Conservation (phyloP, 371 early-diverging fungal genomes). For the Zancudomyces culisetae region DNA sequence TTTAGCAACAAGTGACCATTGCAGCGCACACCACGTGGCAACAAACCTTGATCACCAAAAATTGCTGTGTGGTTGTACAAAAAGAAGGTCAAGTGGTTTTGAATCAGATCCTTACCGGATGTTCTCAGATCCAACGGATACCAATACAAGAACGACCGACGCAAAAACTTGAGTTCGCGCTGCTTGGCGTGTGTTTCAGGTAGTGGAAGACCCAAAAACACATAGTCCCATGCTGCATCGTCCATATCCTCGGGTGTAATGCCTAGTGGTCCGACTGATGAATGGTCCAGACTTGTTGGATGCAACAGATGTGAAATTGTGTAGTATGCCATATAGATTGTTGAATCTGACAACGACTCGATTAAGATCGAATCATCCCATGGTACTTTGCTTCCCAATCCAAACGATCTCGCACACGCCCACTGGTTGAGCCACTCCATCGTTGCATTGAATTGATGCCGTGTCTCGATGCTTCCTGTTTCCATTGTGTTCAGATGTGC, state of each 20-base stretch:
- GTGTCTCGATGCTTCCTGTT: conserved; percentile 66
- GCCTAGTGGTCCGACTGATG: conserved; percentile 58
- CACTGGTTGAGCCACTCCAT: conserved; percentile 97
- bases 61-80: conserved; percentile 97
- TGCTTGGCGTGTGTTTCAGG: conserved; percentile 28
- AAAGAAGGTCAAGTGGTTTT: conserved; percentile 98
- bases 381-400: conserved; percentile 92
- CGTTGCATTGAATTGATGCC: conserved; percentile 69
- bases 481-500: conserved; percentile 73
- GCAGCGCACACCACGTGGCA: conserved; percentile 86
- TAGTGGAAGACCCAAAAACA: conserved; percentile 55
- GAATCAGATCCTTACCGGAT: conserved; percentile 97
- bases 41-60: conserved; percentile 81
- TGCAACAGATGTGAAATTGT: conserved; percentile 94
- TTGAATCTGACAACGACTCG: conserved; percentile 98
- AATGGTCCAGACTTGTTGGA: conserved; percentile 68
- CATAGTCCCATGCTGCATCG: conserved; percentile 91
- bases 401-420: conserved; percentile 97
- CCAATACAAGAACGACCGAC: conserved; percentile 88
- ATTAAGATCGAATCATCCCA: conserved; percentile 96
- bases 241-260: conserved; percentile 73
- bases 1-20: conserved; percentile 98
- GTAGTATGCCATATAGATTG: conserved; percentile 99
- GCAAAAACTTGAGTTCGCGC: conserved; percentile 42
- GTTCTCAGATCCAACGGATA: conserved; percentile 97